These are phyloP conservation scores for Blepharisma japonicum DNA, from an alignment of 73 alveolate genomes.

Conservation along the genomic window DNA sequence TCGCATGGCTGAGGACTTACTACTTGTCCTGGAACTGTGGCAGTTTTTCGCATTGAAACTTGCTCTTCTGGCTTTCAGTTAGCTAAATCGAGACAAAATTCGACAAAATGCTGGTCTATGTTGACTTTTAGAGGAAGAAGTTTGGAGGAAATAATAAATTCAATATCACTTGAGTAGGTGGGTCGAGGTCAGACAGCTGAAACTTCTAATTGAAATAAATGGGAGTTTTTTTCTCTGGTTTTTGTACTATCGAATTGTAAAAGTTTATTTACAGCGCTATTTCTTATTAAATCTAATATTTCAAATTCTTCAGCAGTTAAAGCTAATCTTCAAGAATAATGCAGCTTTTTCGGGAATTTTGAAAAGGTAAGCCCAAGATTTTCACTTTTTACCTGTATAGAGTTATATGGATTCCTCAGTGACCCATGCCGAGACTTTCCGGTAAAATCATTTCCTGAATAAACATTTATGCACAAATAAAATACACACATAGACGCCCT, in stretches of 20 bases:
- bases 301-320: background rate
- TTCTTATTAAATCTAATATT: background rate
- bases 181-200: constrained; percentile 29
- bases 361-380: background rate
- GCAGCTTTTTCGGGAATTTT: constrained; percentile 17
- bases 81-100: background rate
- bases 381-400: background rate
- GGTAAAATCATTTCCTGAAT: background rate
- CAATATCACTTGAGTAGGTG: background rate
- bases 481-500: background rate
- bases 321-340: constrained; percentile 19
- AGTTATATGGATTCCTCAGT: too few relatives aligned
- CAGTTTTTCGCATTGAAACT: constrained; percentile 12
- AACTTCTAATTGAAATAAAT: constrained; percentile 1
- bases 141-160: background rate
- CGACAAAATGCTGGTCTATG: constrained; percentile 8
- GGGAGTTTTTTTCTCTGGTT: background rate
- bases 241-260: background rate
- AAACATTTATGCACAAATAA: background rate
- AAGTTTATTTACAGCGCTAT: background rate
- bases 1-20: background rate
- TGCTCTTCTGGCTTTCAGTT: constrained; percentile 28
- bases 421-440: too few relatives aligned
- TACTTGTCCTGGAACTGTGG: background rate
- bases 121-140: background rate